Evolutionary conservation across 1,284 basidiomycete species (phyloP), one percentile per base, ranked within the genome.

Genomic region (Pseudozyma sp.): DNA sequence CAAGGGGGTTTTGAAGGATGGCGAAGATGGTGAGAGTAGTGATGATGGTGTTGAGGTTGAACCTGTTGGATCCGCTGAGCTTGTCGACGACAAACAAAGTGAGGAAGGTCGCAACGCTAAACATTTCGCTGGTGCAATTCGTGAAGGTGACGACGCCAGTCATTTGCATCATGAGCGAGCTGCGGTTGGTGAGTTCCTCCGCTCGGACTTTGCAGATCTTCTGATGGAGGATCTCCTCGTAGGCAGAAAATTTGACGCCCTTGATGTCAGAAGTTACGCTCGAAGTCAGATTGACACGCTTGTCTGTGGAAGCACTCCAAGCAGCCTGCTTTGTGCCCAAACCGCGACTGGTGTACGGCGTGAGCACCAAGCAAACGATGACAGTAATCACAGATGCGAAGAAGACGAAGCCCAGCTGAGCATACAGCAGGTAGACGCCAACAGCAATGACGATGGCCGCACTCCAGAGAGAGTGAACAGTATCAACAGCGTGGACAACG

Each of bases 201-300:
- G 52, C 60, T 13, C 81, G 67, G 6, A 65, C 42, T 25, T 63
- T 58, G 44, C 59, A 48, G 35, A 83, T 48, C 56, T 78, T 82
- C 12, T 18, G 13, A 13, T 63, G 52, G 7, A 83, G 42, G 34
- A 78, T 44, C 16, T 69, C 55, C 48, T 83, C 81, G 48, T 80
- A 82, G 10, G 79, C 82, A 12, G 77, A 70, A 36, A 78, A 61
- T 50, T 83, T 83, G 60, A 81, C 70, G 11, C 79, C 81, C 39
- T 79, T 80, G 52, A 82, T 80, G 54, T 79, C 76, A n/a, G 59
- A 55, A 10, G 76, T 51, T 35, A 72, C 56, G n/a, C 70, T 78
- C 16, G 59, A 65, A 13, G 73, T 65, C 10, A 81, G 64, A 21
- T 79, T 74, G 52, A 83, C 70, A 13, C 81, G 69, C 36, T 69